Base-by-base conservation (phyloP, 768 basidiomycete genomes). In the Boletus pseudopeckii region DNA sequence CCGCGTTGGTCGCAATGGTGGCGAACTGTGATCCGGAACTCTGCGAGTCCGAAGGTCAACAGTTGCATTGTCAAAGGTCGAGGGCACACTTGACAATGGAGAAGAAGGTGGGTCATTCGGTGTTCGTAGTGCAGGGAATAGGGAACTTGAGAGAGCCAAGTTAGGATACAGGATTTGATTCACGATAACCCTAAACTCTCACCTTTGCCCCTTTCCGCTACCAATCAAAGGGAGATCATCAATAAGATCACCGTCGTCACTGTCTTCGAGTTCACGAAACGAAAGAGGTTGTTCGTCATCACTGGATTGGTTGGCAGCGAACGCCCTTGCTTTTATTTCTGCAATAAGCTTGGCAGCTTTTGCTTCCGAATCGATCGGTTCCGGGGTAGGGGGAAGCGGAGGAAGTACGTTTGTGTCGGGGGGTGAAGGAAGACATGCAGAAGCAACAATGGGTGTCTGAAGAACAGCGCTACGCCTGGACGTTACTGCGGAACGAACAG, bases 271-370 rank as follows among this genome's bases (percentile, higher is more conserved):
- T 13, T 75, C 72, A 50, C 81, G 75, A 49, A 61, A 70, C 33
- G 72, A 66, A 14, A 71, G 66, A 6, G 64, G 66, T 5, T 55
- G 64, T 34, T 64, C 65, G 10, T 83, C 79, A 3, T 78, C 76
- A 60, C 77, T 81, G n/a, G 72, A 75, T 24, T 69, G 60, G 7
- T 57, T 73, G 20, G 70, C 73, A 42, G 80, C 81, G 45, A 73
- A 77, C 6, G 82, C 85, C 56, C 73, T 76, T n/a, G 80, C 82
- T 70, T 79, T 86, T 56, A 89, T 86, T 34, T 80, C 73, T 7
- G 79, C 83, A 43, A 90, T 82, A 30, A 88, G 74, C 60, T 76
- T 72, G 15, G 78, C 78, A 3, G 86, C 74, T 65, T 83, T 87
- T 36, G 64, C 45, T 48, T 71, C 65, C 0, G 62, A 45, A 48